Conservation (phyloP, 441 rosid genomes). For the Populus hybrid region DNA sequence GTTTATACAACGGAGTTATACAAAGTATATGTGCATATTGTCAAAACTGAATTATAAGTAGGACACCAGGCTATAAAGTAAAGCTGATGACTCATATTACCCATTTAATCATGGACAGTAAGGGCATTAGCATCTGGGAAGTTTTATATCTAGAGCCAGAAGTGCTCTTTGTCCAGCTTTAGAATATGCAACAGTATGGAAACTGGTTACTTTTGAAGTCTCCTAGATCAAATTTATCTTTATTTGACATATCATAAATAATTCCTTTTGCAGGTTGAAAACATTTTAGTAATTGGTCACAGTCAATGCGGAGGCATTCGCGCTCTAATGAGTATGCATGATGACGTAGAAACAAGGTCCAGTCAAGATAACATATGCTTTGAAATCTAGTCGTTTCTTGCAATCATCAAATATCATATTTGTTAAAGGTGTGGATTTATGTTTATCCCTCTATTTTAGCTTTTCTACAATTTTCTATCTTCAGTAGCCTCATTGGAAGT, state of each 20-base stretch:
- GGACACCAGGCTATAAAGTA: too few species aligned
- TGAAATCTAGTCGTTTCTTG: too few species aligned
- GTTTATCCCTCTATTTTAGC: background rate
- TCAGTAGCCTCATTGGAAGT: constrained; percentile 74
- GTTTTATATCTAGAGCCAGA: background rate
- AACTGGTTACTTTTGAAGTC: background rate
- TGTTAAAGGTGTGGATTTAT: background rate
- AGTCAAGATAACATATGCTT: background rate
- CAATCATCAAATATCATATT: too few species aligned
- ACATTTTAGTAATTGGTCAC: constrained; percentile 85
- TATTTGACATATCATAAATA: background rate
- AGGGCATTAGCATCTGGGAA: too few species aligned
- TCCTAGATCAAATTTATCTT: background rate
- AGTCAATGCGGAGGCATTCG: constrained; percentile 95
- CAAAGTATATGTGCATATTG: too few species aligned
- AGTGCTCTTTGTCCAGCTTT: background rate
- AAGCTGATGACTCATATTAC: background rate
- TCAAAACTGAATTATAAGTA: too few species aligned
- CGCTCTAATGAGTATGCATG: constrained; percentile 89
- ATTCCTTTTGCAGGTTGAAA: constrained; percentile 69
- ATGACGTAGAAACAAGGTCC: constrained; percentile 66
- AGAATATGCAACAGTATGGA: background rate
- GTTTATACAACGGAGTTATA: too few species aligned
- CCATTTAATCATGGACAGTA: too few species aligned
- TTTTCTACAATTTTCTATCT: background rate